Evolutionary conservation across 2,329 filamentous ascomycete genomes (phyloP), one percentile per base, ranked within the genome.

Genomic region (Monosporascus sp.): DNA sequence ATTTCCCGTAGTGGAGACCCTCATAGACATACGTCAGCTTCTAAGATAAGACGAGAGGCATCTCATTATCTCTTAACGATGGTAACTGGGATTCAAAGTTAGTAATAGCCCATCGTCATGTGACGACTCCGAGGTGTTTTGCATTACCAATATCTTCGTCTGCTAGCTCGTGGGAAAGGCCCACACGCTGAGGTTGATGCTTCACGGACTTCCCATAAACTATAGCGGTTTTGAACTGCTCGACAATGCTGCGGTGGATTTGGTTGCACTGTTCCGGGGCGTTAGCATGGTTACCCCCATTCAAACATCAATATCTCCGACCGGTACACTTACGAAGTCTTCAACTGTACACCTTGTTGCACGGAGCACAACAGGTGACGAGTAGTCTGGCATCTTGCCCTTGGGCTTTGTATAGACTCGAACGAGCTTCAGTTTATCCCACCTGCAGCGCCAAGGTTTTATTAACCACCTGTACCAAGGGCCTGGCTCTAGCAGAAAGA

Each of bases 401-500:
- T 99, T 97, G 56, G 94, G 94, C 76, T 99, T 99, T 54, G 94
- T 99, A 76, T 99, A 99, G 46, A 99, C 88, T 64, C 94, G 84
- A 64, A 90, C 86, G 56, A 99, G 81, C 66, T 88, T 90, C 64
- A 99, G 82, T 73, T 96, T 96, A 53, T 97, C 92, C 94, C 94
- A 97, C 78, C 78, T 81, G 58, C 52, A 59, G 48, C 49, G 48
- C 49, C 59, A 46, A 55, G 45, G 56, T 54, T 49, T 56, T 50
- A 54, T 66, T 60, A 66, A 57, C 58, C 49, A 56, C 59, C 47
- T 55, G 51, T 52, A 54, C 26, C 47, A 49, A 48, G 52, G 54
- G 38, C 16, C 44, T 48, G 54, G 20, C 17, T 27, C 24, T 50
- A 52, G 46, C n/a, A 49, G 47, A 50, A 51, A 46, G 51, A 47